Conservation (phyloP, 352 stramenopile species). For the Sclerospora graminicola region DNA sequence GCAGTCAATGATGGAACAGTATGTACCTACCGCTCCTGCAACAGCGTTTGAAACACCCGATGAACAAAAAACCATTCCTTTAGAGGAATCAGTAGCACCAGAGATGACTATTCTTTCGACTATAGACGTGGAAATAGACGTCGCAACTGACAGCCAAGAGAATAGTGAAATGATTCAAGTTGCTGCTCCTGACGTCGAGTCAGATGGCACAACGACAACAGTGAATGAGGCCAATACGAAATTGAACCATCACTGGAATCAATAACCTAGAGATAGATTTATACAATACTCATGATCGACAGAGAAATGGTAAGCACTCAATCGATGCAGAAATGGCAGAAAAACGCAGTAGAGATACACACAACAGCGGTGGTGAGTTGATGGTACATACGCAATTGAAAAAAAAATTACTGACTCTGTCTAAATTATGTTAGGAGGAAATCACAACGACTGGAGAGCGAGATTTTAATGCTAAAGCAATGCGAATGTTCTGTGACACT, state of each 20-base stretch:
- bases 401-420: too few relatives aligned
- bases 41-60: neutral
- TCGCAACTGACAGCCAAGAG: slow-evolving; percentile 1
- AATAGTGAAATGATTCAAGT: slow-evolving; percentile 4
- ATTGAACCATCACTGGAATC: too few relatives aligned
- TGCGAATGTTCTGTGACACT: too few relatives aligned
- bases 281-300: neutral
- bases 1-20: neutral
- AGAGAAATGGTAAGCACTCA: slow-evolving; percentile 5
- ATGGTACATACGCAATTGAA: too few relatives aligned
- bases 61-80: neutral
- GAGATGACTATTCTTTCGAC: neutral
- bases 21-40: neutral
- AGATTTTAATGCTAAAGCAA: too few relatives aligned
- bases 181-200: too few relatives aligned
- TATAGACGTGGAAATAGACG: slow-evolving; percentile 1
- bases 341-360: slow-evolving; percentile 6
- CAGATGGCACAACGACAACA: too few relatives aligned
- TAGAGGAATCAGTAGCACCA: neutral
- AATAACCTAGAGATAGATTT: neutral
- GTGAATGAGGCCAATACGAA: neutral
- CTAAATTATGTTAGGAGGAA: too few relatives aligned
- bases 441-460: too few relatives aligned
- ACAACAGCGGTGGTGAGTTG: slow-evolving; percentile 9
- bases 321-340: slow-evolving; percentile 4